Conservation (phyloP, 352 stramenopile genomes). For the Phytopythium cucurbitacearum region DNA sequence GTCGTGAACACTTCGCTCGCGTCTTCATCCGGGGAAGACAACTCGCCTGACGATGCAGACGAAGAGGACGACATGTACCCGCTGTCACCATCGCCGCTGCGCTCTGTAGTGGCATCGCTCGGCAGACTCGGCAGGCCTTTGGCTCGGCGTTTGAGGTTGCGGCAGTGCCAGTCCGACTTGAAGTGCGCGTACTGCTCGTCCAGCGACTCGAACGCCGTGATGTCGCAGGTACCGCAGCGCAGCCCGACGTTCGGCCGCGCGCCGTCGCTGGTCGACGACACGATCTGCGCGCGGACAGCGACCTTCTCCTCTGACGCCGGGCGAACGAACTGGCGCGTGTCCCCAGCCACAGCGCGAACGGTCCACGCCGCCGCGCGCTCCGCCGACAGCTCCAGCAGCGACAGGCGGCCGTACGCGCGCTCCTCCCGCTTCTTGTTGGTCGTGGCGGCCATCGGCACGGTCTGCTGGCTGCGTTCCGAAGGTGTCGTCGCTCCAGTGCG, state of each 20-base stretch:
- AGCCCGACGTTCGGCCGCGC: constrained; percentile 39
- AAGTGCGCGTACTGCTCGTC: constrained; percentile 85
- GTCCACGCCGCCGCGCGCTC: constrained; percentile 45
- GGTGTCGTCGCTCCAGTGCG: too few species aligned
- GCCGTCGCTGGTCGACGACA: constrained; percentile 28
- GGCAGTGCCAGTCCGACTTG: constrained; percentile 76
- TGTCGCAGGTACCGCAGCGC: constrained; percentile 72
- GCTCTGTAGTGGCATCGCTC: constrained; percentile 7
- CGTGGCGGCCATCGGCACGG: not conserved
- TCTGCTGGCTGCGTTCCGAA: not conserved
- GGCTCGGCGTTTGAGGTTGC: constrained; percentile 76
- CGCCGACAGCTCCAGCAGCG: constrained; percentile 50
- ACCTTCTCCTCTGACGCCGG: constrained; percentile 2
- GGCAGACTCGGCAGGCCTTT: constrained; percentile 42
- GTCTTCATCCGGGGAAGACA: constrained; percentile 1
- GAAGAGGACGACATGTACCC: constrained; percentile 35
- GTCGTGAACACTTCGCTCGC: constrained; percentile 44
- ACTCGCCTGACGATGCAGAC: constrained; percentile 31
- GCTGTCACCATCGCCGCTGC: constrained; percentile 9
- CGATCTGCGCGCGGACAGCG: constrained; percentile 19
- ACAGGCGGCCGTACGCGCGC: constrained; percentile 55
- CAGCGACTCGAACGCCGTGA: constrained; percentile 58
- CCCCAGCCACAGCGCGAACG: constrained; percentile 55
- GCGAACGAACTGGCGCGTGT: constrained; percentile 41
- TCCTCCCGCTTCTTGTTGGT: constrained; percentile 21